A percentile compares a stretch with the other conserved stretches of the same genome.
These are phyloP conservation scores for Knoxia roxburghii DNA, from an alignment of 257 asterid genomes.

Conservation along the genomic window DNA sequence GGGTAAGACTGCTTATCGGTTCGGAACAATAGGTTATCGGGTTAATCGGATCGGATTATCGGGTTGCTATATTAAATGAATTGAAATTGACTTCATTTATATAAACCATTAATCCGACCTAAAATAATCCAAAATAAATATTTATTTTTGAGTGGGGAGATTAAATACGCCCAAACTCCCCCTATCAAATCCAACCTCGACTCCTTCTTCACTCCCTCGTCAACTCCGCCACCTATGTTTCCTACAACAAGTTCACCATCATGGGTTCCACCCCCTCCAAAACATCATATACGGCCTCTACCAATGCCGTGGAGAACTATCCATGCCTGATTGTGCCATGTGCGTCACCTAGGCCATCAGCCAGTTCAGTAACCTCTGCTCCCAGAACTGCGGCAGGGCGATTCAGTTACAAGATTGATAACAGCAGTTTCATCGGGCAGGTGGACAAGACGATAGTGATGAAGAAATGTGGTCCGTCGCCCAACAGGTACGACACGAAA, in stretches of 20 bases:
- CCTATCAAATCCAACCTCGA: constrained; percentile 68
- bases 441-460: constrained; percentile 78
- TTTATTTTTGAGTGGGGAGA: no score
- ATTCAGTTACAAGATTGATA: constrained; percentile 81
- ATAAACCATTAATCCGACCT: no score
- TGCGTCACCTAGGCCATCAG: constrained; percentile 70
- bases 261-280: constrained; percentile 51
- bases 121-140: no score
- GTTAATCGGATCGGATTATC: no score
- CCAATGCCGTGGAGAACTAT: constrained; percentile 78
- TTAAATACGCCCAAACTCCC: constrained; percentile 52
- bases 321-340: constrained; percentile 93
- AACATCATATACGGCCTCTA: constrained; percentile 63
- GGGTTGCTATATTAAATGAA: no score
- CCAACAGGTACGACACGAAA: constrained; percentile 42
- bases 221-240: constrained; percentile 81
- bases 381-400: constrained; percentile 69
- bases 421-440: constrained; percentile 56
- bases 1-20: no score
- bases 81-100: no score
- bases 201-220: constrained; percentile 78
- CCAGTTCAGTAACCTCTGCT: constrained; percentile 45
- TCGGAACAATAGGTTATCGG: no score
- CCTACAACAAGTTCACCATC: constrained; percentile 78
- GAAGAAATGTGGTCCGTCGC: constrained; percentile 92